Percentiles rank a stretch among this genome's conserved stretches.
Conservation (phyloP, 2,329 filamentous ascomycete genomes). For the Botrytis pseudocinerea region DNA sequence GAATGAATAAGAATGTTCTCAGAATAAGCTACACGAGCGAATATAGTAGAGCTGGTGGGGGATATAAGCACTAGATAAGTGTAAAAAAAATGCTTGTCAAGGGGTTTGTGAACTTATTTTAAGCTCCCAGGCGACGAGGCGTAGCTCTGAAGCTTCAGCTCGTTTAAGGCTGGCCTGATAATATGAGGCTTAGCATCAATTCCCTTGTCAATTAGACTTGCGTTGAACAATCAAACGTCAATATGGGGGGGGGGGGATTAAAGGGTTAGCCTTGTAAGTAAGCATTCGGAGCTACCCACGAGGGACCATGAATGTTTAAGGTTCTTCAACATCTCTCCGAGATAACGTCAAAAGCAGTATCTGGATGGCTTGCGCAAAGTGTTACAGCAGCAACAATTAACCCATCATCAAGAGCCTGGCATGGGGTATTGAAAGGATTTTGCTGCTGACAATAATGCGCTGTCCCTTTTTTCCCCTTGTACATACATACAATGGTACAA, state of each 20-base stretch:
- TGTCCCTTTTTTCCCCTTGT: not conserved
- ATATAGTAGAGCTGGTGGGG: not conserved
- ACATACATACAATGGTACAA: not conserved
- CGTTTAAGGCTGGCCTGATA: not conserved
- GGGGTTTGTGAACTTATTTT: not conserved
- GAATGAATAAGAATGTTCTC: not conserved
- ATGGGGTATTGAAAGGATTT: not conserved
- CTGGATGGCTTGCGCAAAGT: not conserved
- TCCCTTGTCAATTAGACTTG: not conserved
- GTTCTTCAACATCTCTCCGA: not conserved
- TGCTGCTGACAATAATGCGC: not conserved
- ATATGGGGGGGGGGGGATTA: not conserved
- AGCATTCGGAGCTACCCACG: not conserved
- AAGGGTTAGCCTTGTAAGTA: constrained; percentile 18
- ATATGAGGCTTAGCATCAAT: constrained; percentile 8
- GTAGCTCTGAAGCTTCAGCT: constrained; percentile 2
- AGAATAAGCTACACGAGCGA: not conserved
- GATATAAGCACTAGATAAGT: constrained; percentile 10
- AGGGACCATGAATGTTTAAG: not conserved
- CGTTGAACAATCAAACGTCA: constrained; percentile 12
- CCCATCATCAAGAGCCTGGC: not conserved
- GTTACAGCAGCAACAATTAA: not conserved
- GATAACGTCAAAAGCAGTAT: not conserved
- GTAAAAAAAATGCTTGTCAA: constrained; percentile 3
- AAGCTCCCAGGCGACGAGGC: constrained; percentile 7